Evolutionary conservation across 192 early-diverging fungal species (phyloP).

Genomic region (Coemansia sp.): DNA sequence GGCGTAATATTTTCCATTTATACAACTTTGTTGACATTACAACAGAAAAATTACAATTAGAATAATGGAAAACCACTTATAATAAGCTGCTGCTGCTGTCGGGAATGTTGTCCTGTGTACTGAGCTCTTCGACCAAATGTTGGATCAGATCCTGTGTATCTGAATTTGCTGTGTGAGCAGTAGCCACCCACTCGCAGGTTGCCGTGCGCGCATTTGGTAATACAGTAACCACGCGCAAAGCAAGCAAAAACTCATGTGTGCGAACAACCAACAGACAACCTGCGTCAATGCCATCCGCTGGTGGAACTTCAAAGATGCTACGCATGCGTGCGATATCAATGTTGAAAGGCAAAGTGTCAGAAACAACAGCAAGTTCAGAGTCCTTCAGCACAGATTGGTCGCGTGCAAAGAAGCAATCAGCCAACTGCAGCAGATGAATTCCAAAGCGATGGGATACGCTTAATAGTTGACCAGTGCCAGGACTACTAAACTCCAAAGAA

Average conservation of each 20-base stretch:
- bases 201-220: background rate
- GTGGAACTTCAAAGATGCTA: constrained; percentile 21
- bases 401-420: constrained; percentile 13
- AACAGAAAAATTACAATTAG: background rate
- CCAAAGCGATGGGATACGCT: constrained; percentile 33
- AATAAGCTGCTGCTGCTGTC: background rate
- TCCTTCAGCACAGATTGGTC: background rate
- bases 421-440: constrained; percentile 28
- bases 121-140: background rate
- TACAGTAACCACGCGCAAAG: background rate
- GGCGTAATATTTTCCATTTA: background rate
- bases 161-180: background rate
- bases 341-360: background rate
- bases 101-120: background rate
- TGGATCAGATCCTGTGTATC: background rate
- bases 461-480: constrained; percentile 36
- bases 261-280: constrained; percentile 16
- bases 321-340: constrained; percentile 17
- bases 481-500: constrained; percentile 35
- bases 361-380: background rate
- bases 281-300: constrained; percentile 20
- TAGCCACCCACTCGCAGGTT: constrained; percentile 1
- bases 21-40: background rate
- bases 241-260: background rate
- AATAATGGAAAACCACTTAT: background rate